Percentiles rank a stretch among this genome's conserved stretches.
These are phyloP conservation scores for Hypomontagnella monticulosa DNA, from an alignment of 495 filamentous ascomycete genomes.

Conservation along the genomic window DNA sequence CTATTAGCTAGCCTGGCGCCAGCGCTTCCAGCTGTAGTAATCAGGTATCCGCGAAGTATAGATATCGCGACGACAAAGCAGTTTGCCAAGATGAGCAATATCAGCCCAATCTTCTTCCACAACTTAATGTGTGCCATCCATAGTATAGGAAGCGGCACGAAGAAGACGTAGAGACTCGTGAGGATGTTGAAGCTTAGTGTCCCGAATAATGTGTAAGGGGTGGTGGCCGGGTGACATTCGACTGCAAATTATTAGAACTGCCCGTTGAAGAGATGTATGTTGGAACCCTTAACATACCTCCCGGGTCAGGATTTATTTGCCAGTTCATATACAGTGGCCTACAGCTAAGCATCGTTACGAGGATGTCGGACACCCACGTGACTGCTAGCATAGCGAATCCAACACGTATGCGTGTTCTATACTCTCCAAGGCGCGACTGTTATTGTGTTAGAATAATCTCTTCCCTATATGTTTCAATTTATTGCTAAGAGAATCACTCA, in stretches of 20 bases:
- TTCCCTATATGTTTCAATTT: no score
- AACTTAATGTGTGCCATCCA: slow-evolving; percentile 57
- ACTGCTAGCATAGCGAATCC: slow-evolving; percentile 61
- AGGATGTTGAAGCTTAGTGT: slow-evolving; percentile 58
- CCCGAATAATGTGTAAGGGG: slow-evolving; percentile 55
- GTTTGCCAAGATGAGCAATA: slow-evolving; percentile 61
- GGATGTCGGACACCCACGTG: slow-evolving; percentile 63
- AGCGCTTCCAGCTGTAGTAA: slow-evolving; percentile 45
- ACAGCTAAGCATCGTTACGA: slow-evolving; percentile 65
- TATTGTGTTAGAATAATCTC: no score
- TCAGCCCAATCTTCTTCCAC: slow-evolving; percentile 58
- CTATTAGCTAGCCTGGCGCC: slow-evolving; percentile 54
- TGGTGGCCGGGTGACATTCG: slow-evolving; percentile 60
- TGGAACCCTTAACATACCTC: slow-evolving; percentile 49
- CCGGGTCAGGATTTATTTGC: slow-evolving; percentile 66
- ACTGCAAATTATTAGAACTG: slow-evolving; percentile 45
- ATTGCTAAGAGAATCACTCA: no score
- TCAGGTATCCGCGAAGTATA: slow-evolving; percentile 59
- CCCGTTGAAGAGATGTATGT: not conserved
- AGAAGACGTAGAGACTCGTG: slow-evolving; percentile 64
- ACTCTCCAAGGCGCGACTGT: slow-evolving; percentile 56
- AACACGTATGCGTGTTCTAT: slow-evolving; percentile 58
- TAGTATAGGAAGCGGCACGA: slow-evolving; percentile 64
- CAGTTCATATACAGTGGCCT: slow-evolving; percentile 60
- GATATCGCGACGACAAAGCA: slow-evolving; percentile 60